Conservation (phyloP, 163 green algal species). For the Coccomyxa subellipsoidea region DNA sequence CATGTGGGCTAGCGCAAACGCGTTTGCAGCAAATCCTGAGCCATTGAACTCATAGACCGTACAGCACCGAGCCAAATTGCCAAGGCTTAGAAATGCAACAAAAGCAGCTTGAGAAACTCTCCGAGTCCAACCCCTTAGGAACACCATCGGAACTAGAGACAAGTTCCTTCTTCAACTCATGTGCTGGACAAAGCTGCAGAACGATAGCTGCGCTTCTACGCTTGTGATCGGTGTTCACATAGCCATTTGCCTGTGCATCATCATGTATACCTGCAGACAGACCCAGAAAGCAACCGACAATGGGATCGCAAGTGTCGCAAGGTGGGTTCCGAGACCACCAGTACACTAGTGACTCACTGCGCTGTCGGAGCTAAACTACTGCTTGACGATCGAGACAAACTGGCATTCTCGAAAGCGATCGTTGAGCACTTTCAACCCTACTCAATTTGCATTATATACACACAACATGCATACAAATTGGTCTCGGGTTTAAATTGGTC, state of each 20-base stretch:
- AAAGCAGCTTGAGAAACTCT: background rate
- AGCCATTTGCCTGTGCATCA: too few species aligned
- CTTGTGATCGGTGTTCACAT: too few species aligned
- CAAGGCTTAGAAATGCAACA: background rate
- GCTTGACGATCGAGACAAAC: background rate
- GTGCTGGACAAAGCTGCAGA: background rate
- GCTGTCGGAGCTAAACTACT: too few species aligned
- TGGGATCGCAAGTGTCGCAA: background rate
- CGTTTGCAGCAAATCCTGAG: constrained; percentile 1
- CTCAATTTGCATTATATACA: too few species aligned
- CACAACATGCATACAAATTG: too few species aligned
- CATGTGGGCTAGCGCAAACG: background rate
- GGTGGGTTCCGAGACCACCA: background rate
- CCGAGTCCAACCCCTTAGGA: background rate
- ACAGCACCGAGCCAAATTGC: background rate
- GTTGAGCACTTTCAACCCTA: background rate
- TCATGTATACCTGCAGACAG: too few species aligned
- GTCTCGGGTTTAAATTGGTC: background rate
- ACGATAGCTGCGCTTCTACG: background rate
- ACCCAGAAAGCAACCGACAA: background rate
- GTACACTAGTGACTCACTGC: too few species aligned
- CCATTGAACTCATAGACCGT: background rate
- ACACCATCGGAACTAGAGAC: background rate
- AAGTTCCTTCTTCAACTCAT: background rate
- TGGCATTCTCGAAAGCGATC: background rate